These are phyloP conservation scores for Trichosporon asahii DNA, from an alignment of 1,284 basidiomycete species.

Conservation along the genomic window DNA sequence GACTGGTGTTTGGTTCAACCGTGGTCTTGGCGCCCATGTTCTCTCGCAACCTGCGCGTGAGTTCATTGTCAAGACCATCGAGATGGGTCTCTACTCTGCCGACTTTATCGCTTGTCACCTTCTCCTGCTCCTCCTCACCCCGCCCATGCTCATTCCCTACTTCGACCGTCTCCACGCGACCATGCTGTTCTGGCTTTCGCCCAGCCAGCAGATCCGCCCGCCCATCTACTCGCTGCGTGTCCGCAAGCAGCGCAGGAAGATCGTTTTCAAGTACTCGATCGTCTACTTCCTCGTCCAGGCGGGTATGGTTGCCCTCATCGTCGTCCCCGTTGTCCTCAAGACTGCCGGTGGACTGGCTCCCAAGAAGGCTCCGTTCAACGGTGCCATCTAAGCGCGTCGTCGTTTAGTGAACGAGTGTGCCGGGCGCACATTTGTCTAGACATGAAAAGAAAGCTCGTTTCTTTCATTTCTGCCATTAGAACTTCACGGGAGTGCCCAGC, in stretches of 20 bases:
- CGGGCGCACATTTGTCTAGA: conserved; percentile 3
- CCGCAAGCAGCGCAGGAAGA: conserved; percentile 78
- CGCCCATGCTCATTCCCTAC: conserved; percentile 80
- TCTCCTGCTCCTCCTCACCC: conserved; percentile 69
- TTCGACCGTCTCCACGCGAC: conserved; percentile 84
- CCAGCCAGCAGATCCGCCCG: conserved; percentile 80
- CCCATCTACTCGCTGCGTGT: conserved; percentile 89
- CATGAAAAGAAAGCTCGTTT: neutral
- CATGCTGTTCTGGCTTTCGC: conserved; percentile 65
- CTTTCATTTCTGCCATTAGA: conserved; percentile 1
- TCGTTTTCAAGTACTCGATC: conserved; percentile 66
- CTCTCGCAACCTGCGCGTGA: conserved; percentile 92
- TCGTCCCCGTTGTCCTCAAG: conserved; percentile 57
- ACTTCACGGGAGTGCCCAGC: neutral
- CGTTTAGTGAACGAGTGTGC: conserved; percentile 2
- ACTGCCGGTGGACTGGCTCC: conserved; percentile 61
- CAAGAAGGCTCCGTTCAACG: conserved; percentile 50
- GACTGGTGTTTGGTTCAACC: conserved; percentile 91
- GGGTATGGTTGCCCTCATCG: conserved; percentile 67
- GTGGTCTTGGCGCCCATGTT: conserved; percentile 78
- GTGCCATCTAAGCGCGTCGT: conserved; percentile 35
- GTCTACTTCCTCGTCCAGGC: conserved; percentile 74
- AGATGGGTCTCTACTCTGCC: conserved; percentile 89
- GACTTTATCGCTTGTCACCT: conserved; percentile 61
- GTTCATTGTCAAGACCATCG: conserved; percentile 93